Conservation (phyloP, 345 rosid species). For the Eutrema japonicum region DNA sequence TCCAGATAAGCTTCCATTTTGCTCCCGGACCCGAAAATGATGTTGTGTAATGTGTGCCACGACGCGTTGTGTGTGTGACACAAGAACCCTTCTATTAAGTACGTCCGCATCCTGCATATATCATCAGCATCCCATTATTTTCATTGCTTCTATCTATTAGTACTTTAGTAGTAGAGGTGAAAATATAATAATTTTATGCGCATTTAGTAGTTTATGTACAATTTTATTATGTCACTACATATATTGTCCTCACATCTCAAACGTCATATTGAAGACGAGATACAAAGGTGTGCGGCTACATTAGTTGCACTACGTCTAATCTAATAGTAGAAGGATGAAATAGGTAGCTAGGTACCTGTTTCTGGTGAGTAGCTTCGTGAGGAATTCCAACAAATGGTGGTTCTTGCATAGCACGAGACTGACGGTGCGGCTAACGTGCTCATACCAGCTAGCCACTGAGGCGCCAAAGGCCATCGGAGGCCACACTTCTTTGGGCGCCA, state of each 20-base stretch:
- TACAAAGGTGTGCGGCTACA: conserved; percentile 6
- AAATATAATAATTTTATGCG: background rate
- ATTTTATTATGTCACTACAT: background rate
- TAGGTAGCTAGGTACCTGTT: conserved; percentile 63
- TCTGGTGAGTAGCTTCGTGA: conserved; percentile 71
- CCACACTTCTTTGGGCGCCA: conserved; percentile 91
- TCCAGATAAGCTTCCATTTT: conserved; percentile 82
- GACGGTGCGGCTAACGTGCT: conserved; percentile 81
- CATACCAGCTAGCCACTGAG: conserved; percentile 94
- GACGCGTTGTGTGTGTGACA: conserved; percentile 95
- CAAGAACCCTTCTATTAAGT: conserved; percentile 84
- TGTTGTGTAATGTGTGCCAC: conserved; percentile 98
- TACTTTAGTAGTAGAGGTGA: background rate
- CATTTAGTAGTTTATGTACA: background rate
- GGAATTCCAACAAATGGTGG: conserved; percentile 86
- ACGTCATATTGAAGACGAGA: conserved; percentile 11
- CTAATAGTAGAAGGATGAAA: conserved; percentile 13
- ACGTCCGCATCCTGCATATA: conserved; percentile 70
- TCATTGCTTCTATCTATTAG: background rate
- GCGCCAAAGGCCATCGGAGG: conserved; percentile 83
- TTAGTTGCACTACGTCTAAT: background rate
- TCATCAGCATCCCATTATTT: conserved; percentile 21
- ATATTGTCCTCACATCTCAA: conserved; percentile 20
- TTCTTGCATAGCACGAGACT: conserved; percentile 89
- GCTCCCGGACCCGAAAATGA: conserved; percentile 83